These are phyloP conservation scores for Colletotrichum filicis DNA, from an alignment of 2,329 filamentous ascomycete genomes.

Conservation along the genomic window DNA sequence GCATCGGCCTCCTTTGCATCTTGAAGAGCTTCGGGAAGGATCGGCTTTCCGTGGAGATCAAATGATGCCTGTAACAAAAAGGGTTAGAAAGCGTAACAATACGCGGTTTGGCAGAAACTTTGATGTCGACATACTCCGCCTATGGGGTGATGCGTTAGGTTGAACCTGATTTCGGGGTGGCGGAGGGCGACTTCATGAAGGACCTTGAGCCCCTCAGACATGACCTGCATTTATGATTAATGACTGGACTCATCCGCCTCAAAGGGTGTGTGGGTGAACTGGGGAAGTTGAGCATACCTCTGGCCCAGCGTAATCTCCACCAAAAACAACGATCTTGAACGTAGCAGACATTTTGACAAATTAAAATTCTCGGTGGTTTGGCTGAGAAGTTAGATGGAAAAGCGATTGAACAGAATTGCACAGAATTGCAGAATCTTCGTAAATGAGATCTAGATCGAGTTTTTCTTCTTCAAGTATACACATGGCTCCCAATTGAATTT, in stretches of 20 bases:
- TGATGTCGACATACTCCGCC: conserved; percentile 78
- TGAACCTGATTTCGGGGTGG: conserved; percentile 80
- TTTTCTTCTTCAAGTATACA: not conserved
- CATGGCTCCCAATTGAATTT: not conserved
- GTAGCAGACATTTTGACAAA: not conserved
- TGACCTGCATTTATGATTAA: conserved; percentile 62
- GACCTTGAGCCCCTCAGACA: conserved; percentile 86
- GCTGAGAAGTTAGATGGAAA: not conserved
- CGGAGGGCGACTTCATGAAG: conserved; percentile 81
- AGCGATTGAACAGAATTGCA: not conserved
- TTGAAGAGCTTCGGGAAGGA: conserved; percentile 82
- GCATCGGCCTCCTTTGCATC: conserved; percentile 84
- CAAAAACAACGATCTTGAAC: not conserved
- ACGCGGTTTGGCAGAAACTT: not conserved
- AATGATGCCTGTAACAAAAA: conserved; percentile 79
- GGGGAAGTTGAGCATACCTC: not conserved
- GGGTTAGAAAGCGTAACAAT: not conserved
- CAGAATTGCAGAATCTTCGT: not conserved
- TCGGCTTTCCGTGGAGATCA: conserved; percentile 78
- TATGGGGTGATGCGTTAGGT: conserved; percentile 89
- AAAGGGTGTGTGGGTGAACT: not conserved
- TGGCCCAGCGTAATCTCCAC: not conserved
- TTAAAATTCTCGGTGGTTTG: not conserved
- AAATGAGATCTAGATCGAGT: not conserved
- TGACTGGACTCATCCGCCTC: not conserved